Base-by-base conservation (phyloP, 2,329 filamentous ascomycete genomes). In the Fusarium scirpi region DNA sequence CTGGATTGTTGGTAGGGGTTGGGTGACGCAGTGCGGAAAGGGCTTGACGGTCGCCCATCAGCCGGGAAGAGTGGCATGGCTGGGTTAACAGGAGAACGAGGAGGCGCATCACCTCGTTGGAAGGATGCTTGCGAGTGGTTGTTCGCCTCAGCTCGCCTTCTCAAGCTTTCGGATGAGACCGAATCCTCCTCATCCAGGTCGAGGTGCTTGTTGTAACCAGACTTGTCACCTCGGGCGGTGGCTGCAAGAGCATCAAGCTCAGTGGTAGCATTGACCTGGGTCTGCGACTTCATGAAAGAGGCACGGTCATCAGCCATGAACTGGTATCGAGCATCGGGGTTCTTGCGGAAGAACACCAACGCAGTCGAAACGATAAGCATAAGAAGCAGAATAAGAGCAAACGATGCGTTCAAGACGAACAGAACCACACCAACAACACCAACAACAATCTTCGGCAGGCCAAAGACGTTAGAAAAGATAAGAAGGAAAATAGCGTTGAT, bases 221-320 rank as follows among this genome's bases (percentile, higher is more conserved):
- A 86, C 56, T 93, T 92, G 78, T 97, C 94, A 62, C 94, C 94
- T 77, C 94, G 91, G 34, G 94, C 94, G 8, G 94, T 97, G 18
- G 92, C 93, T 70, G 93, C 94, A 61, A 98, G 84, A 11, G 94
- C 94, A 79, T 98, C 94, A 53, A 98, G 87, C 81, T 98, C 94
- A 10, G 94, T 97, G 7, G 91, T 93, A 18, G 85, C 83, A 47
- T 82, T 88, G 57, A 97, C 85, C 76, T 95, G 91, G 8, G 92
- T 92, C 80, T 96, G 92, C 16, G 94, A 97, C 85, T 98, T 98
- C 90, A 98, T 97, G 83, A 98, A 98, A 12, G 94, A 98, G 54
- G 93, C 94, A 75, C 95, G 91, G 80, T 98, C 95, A 76, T 98
- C 95, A 58, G 92, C 92, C 94, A 98, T 98, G 76, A 94, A 94